phyloP scores from a whole-genome alignment of 345 rosid species.

The Salix purpurea region DNA sequence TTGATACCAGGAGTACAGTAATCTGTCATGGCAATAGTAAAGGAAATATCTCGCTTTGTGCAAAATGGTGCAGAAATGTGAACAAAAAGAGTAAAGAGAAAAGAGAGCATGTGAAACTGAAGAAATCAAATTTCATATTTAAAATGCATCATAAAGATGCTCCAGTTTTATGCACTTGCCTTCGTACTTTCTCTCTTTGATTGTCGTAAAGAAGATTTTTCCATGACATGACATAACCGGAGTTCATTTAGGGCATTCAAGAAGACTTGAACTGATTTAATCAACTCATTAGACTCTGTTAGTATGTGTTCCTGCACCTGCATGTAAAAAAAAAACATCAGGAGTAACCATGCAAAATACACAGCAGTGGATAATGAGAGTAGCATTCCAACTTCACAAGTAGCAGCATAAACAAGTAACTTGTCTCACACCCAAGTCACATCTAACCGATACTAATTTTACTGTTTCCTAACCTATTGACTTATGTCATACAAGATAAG shows the following conservation, averaged over 20 bases:
- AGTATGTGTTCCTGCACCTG: constrained; percentile 82
- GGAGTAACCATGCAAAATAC: not conserved
- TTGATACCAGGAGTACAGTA: not conserved
- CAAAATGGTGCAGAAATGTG: not conserved
- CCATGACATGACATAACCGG: constrained; percentile 61
- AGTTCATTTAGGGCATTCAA: constrained; percentile 81
- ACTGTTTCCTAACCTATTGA: not conserved
- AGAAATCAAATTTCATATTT: not conserved
- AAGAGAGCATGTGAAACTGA: not conserved
- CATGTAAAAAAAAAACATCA: constrained; percentile 2
- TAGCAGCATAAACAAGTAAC: not conserved
- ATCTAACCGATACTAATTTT: not conserved
- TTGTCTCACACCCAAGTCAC: not conserved
- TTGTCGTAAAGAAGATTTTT: constrained; percentile 45
- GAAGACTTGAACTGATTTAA: constrained; percentile 84
- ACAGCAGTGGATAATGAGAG: not conserved
- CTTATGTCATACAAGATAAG: not conserved
- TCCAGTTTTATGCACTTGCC: constrained; percentile 26
- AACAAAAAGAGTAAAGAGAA: not conserved
- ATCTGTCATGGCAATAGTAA: not conserved
- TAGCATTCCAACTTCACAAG: not conserved
- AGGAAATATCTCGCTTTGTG: not conserved
- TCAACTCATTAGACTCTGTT: constrained; percentile 57
- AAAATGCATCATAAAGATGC: constrained; percentile 8
- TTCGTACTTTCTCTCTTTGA: constrained; percentile 57